Base-by-base conservation (phyloP, 2,329 filamentous ascomycete species). In the Cercospora zeae-maydis region DNA sequence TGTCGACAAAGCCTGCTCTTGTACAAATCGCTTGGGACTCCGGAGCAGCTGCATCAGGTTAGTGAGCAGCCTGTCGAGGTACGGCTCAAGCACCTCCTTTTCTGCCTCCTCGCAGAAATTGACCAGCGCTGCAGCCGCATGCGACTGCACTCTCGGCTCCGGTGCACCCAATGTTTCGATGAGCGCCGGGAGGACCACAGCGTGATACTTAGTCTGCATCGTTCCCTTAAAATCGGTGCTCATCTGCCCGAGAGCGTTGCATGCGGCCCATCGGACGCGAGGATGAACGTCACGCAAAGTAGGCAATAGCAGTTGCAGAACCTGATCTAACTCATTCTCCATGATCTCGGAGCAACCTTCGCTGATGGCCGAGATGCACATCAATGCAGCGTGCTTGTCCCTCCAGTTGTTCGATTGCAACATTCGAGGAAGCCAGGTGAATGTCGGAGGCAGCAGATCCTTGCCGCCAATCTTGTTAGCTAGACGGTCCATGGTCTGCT, bases 21-120 rank as follows among this genome's bases (percentile, higher is more conserved):
- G 95, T 5, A 99, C 93, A 72, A 96, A 99, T 64, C 93, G 88
- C 81, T 98, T 96, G 61, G 91, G 88, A 74, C 91, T 96, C 72
- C 93, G 91, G 51, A 99, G 83, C 16, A 99, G 85, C 71, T 90
- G 87, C 78, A 97, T 91, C 11, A 99, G 84, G 67, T 93, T 90
- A 37, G 86, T 89, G 24, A 99, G 81, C 5, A 99, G 84, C 67
- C 92, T 86, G 73, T 96, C 93, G 9, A 99, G 86, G 74, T 98
- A 98, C 11, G 95, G 93, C 76, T 96, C 93, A 14, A 99, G 83
- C 19, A 92, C 89, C 59, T 85, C 85, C 79, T 96, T 96, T 77
- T 99, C 93, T 0, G 95, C 93, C 78, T 98, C 95, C 76, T 99
- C 95, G 76, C 95, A 99, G 77, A 99, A 99, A 80, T 99, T 99